A percentile compares a stretch with the other conserved stretches of the same genome.
Conservation (phyloP, 106 monocot species). For the Platanthera zijinensis region DNA sequence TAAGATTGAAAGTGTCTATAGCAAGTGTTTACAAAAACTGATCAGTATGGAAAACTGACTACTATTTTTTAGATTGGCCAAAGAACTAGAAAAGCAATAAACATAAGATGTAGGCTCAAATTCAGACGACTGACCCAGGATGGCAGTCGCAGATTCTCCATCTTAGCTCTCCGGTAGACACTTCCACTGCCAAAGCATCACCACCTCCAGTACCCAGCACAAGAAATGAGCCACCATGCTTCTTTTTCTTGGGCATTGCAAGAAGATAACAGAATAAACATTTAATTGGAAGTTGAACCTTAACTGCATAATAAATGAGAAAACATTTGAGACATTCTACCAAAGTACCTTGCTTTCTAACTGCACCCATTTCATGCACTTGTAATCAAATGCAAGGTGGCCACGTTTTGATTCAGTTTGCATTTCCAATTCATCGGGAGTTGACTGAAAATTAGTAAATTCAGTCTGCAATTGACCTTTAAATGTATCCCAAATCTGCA, state of each 20-base stretch:
- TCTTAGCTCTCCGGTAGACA: constrained; percentile 50
- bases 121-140: constrained; percentile 53
- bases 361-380: constrained; percentile 89
- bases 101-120: neutral
- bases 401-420: constrained; percentile 31
- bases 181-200: constrained; percentile 81
- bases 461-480: constrained; percentile 67
- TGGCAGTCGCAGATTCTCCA: constrained; percentile 84
- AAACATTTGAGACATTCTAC: neutral
- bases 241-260: constrained; percentile 61
- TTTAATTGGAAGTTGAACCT: neutral
- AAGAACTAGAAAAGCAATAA: neutral
- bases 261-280: neutral
- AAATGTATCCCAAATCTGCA: constrained; percentile 76
- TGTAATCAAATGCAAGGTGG: constrained; percentile 85
- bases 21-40: neutral
- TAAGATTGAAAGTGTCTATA: neutral
- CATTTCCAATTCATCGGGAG: constrained; percentile 11
- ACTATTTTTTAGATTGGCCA: neutral
- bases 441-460: constrained; percentile 33
- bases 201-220: constrained; percentile 84
- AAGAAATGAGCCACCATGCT: constrained; percentile 36
- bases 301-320: neutral
- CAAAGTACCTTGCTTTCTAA: constrained; percentile 52
- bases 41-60: neutral